Evolutionary conservation across 164 flowering plant genomes (phyloP).

Genomic region (Euptelea pleiosperma): DNA sequence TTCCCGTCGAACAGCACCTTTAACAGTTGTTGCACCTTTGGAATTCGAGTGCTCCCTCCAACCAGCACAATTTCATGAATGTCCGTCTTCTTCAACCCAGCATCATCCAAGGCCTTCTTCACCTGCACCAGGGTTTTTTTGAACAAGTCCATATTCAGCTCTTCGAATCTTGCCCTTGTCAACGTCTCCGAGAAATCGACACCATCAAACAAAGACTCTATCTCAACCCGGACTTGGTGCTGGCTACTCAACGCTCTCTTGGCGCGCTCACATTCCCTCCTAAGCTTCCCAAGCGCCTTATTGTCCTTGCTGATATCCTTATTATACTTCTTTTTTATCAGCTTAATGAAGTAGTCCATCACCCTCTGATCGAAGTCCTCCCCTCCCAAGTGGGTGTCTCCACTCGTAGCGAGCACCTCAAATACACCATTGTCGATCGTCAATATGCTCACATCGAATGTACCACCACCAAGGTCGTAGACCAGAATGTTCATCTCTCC

Average conservation of each 20-base stretch:
- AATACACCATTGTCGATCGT: constrained; percentile 45
- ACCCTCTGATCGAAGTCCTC: constrained; percentile 58
- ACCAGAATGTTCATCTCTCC: constrained; percentile 44
- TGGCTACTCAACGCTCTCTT: constrained; percentile 57
- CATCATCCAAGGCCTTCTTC: constrained; percentile 48
- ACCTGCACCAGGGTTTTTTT: constrained; percentile 45
- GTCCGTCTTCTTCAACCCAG: constrained; percentile 35
- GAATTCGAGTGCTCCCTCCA: constrained; percentile 58
- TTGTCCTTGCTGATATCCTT: constrained; percentile 47
- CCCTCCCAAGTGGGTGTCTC: constrained; percentile 60
- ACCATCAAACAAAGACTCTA: constrained; percentile 47
- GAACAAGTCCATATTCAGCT: constrained; percentile 45
- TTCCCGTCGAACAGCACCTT: constrained; percentile 48
- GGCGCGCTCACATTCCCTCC: constrained; percentile 48
- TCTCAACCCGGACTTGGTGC: constrained; percentile 51
- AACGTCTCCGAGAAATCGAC: constrained; percentile 51
- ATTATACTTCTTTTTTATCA: constrained; percentile 45
- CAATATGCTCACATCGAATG: constrained; percentile 52
- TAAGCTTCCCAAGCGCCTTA: constrained; percentile 46
- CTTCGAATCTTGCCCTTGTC: constrained; percentile 49
- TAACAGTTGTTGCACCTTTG: constrained; percentile 48
- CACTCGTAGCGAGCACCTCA: constrained; percentile 49
- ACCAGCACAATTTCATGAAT: constrained; percentile 50
- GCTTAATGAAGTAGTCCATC: constrained; percentile 49
- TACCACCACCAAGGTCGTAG: constrained; percentile 57